phyloP scores from a whole-genome alignment of 495 filamentous ascomycete species.

The Recurvomyces mirabilis region DNA sequence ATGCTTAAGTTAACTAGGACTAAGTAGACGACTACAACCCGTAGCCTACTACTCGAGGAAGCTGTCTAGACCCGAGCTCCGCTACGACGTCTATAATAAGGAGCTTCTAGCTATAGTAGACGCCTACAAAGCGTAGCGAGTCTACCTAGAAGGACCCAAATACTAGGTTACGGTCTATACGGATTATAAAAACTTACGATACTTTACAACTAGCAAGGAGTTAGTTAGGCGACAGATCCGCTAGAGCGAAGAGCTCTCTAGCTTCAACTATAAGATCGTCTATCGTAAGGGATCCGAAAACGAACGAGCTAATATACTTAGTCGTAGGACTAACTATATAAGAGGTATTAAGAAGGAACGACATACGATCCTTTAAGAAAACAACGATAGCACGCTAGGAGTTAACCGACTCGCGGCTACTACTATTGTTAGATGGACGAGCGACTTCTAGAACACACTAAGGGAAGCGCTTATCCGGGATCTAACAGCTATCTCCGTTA shows the following conservation, averaged over 20 bases:
- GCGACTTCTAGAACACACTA: not conserved
- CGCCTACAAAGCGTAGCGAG: slow-evolving; percentile 23
- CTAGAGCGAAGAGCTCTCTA: not conserved
- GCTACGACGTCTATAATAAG: slow-evolving; percentile 23
- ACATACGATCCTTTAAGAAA: not conserved
- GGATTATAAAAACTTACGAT: slow-evolving; percentile 21
- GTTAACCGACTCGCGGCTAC: not conserved
- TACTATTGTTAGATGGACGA: not conserved
- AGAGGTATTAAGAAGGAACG: not conserved
- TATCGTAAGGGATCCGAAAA: slow-evolving; percentile 1
- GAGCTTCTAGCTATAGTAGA: slow-evolving; percentile 25
- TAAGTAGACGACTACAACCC: slow-evolving; percentile 7
- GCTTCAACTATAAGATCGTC: not conserved
- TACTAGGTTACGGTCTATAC: not conserved
- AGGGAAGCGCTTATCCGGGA: not conserved
- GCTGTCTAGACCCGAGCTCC: slow-evolving; percentile 15
- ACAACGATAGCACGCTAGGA: not conserved
- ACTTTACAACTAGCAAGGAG: slow-evolving; percentile 3
- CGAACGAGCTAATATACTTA: not conserved
- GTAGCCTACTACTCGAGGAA: slow-evolving; percentile 23
- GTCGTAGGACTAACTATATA: not conserved
- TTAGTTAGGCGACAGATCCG: not conserved
- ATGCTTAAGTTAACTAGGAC: slow-evolving; percentile 10
- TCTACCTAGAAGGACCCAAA: slow-evolving; percentile 16
- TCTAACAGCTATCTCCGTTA: not conserved